Conservation (phyloP, 148 eudicot species). For the Rhododendron kiyosumense region DNA sequence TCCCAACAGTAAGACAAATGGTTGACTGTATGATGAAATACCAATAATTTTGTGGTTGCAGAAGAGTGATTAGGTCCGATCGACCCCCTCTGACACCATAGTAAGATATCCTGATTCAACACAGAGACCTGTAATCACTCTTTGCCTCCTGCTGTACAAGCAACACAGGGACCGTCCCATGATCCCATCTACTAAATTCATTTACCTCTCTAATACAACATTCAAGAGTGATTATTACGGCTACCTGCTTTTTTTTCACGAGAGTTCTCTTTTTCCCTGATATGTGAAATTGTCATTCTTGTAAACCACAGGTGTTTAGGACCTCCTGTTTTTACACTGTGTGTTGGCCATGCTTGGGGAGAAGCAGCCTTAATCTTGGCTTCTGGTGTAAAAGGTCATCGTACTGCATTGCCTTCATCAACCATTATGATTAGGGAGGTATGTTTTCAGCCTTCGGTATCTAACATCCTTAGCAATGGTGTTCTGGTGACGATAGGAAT, state of each 20-base stretch:
- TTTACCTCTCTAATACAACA: background rate
- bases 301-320: constrained; percentile 50
- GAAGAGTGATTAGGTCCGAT: background rate
- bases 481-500: background rate
- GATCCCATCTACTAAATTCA: background rate
- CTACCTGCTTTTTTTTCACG: background rate
- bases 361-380: constrained; percentile 96
- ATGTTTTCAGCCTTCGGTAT: background rate
- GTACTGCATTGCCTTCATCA: constrained; percentile 92
- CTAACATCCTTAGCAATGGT: background rate
- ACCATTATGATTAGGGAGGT: constrained; percentile 95
- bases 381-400: constrained; percentile 90
- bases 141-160: background rate
- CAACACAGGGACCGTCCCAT: background rate
- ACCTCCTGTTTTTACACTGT: constrained; percentile 80
- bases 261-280: background rate
- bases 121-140: background rate
- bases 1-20: background rate
- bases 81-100: background rate
- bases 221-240: background rate
- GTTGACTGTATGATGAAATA: background rate
- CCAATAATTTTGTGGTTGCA: background rate
- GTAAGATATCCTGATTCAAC: background rate
- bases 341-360: constrained; percentile 99
- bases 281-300: constrained; percentile 1